Percentiles rank a stretch among this genome's conserved stretches.
Evolutionary conservation across 78 protist genomes (phyloP).

Genomic region (Trichosphaerium sp.): DNA sequence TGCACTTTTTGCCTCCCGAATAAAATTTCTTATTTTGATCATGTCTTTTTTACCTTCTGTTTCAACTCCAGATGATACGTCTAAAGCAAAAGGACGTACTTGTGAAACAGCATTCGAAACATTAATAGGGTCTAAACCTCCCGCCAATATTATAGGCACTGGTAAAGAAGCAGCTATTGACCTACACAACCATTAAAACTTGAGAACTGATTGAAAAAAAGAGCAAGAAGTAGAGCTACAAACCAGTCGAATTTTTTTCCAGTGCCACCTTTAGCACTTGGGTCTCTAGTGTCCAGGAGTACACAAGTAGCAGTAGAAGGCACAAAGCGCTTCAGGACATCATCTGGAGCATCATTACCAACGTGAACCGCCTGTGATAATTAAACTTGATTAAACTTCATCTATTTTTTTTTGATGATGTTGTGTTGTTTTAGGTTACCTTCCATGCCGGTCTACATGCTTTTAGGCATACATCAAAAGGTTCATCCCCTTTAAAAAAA

Average conservation of each 20-base stretch:
- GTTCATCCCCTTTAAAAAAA: no score
- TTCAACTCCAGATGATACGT: slow-evolving; percentile 39
- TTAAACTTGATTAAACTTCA: background rate
- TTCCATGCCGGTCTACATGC: no score
- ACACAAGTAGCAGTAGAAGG: background rate
- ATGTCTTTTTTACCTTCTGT: slow-evolving; percentile 21
- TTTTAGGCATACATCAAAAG: no score
- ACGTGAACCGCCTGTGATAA: background rate
- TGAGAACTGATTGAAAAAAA: background rate
- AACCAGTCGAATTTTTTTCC: background rate
- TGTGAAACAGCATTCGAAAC: slow-evolving; percentile 8
- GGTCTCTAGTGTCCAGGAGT: background rate
- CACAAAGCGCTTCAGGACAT: background rate
- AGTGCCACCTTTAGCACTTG: background rate
- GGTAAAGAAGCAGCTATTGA: background rate
- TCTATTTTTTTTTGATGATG: no score
- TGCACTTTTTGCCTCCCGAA: background rate
- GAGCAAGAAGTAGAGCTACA: background rate
- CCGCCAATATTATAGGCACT: no score
- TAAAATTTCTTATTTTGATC: slow-evolving; percentile 8
- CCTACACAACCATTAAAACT: slow-evolving; percentile 1
- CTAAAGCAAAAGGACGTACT: slow-evolving; percentile 10
- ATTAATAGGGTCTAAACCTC: slow-evolving; percentile 8
- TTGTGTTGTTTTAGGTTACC: no score
- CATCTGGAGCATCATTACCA: background rate